Conservation (phyloP, 176 grass and related monocot species). For the Eragrostis curvula region DNA sequence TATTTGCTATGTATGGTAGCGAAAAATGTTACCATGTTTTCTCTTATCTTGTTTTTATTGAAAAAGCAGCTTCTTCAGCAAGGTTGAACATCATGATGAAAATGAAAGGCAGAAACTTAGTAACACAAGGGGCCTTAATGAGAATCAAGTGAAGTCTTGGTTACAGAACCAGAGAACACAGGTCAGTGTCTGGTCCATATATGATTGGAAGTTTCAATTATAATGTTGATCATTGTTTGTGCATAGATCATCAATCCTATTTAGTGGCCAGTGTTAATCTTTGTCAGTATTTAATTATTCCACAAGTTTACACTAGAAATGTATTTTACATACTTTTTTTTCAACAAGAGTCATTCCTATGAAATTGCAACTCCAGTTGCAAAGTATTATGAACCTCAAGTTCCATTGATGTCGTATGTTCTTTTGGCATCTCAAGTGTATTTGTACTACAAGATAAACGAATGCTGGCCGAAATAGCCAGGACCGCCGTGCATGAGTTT, state of each 20-base stretch:
- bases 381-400: neutral
- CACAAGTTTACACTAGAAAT: neutral
- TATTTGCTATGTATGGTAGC: too few species aligned
- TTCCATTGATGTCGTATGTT: neutral
- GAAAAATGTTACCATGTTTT: neutral
- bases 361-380: neutral
- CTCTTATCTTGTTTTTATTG: conserved; percentile 11
- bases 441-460: neutral
- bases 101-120: conserved; percentile 33
- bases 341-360: neutral
- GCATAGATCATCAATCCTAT: neutral
- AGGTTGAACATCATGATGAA: conserved; percentile 35
- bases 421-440: conserved; percentile 17
- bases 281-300: neutral
- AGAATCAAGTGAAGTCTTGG: conserved; percentile 53
- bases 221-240: neutral
- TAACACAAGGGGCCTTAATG: neutral
- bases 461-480: conserved; percentile 29
- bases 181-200: conserved; percentile 38
- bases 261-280: too few species aligned
- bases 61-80: conserved; percentile 42
- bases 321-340: neutral
- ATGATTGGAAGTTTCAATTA: conserved; percentile 5
- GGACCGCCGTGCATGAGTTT: conserved; percentile 47
- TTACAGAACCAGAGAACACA: conserved; percentile 57